Evolutionary conservation across 495 filamentous ascomycete genomes (phyloP), one percentile per base, ranked within the genome.

Genomic region (Bacidia rubella): DNA sequence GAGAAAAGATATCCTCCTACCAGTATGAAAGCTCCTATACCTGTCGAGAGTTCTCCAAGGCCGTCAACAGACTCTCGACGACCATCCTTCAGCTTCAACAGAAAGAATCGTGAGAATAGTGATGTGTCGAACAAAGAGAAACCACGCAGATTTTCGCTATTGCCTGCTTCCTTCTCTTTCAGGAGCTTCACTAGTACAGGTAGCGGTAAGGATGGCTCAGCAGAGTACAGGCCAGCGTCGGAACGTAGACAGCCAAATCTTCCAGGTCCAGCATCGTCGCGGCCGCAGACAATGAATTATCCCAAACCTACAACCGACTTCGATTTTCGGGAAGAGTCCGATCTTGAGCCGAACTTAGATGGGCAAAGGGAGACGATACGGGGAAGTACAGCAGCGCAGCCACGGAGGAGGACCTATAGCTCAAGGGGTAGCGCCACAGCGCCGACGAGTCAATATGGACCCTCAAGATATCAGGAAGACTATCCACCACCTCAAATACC

Each of bases 21-120:
- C 26, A 90, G 84, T 63, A 90, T 87, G 86, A 78, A 79, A 56
- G 78, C 75, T 43, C 73, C 77, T 9, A 69, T 70, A 22, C 66
- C 71, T 29, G 67, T 72, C 21, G 68, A 83, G 29, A 50, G 19
- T 17, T 69, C 74, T 47, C 76, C 83, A 7, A 76, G 90, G 41
- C 73, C 75, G 35, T 94, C 87, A 2, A 82, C 84, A 65, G 90
- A 95, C 59, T 93, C 85, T 3, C 74, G 82, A 23, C 80, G 86
- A 22, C 87, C 87, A 49, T 86, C 85, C 23, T 78, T 88, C 55
- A 79, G 78, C 4, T 79, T 86, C 47, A 81, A 73, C 48, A 79
- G 85, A 64, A 92, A 89, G 72, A 70, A 70, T 39, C 80, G 77
- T n/a, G 53, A 76, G 43, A 78, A 77, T 47, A 66, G 62, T 47